Evolutionary conservation across 108 stramenopile genomes (phyloP).

Genomic region (Pseudonitzschia delicatissima): DNA sequence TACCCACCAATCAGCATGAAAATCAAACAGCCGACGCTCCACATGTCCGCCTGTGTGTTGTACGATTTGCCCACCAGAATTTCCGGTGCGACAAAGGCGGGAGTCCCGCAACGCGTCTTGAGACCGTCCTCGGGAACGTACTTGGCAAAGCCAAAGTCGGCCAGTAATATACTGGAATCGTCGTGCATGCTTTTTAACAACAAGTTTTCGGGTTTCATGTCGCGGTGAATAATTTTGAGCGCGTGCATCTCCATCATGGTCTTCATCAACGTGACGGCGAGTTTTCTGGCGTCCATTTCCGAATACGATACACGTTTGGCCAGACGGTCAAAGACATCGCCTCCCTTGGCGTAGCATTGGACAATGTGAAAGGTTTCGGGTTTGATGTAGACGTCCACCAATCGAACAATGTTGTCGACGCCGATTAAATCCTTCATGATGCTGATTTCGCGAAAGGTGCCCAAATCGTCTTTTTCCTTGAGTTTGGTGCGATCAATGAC

Average conservation of each 20-base stretch:
- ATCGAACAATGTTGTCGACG: conserved; percentile 60
- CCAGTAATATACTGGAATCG: conserved; percentile 76
- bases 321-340: conserved; percentile 95
- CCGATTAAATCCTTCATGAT: conserved; percentile 42
- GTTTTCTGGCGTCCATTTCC: conserved; percentile 84
- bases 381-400: conserved; percentile 84
- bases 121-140: conserved; percentile 44
- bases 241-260: conserved; percentile 75
- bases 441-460: conserved; percentile 58
- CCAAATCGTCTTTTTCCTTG: conserved; percentile 44
- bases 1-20: conserved; percentile 89
- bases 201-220: conserved; percentile 93
- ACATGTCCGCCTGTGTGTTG: conserved; percentile 86
- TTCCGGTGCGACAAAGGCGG: conserved; percentile 96
- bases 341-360: conserved; percentile 83
- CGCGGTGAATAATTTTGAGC: conserved; percentile 83
- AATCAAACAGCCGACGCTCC: conserved; percentile 91
- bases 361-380: conserved; percentile 74
- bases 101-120: conserved; percentile 92
- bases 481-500: conserved; percentile 56
- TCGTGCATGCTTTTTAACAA: conserved; percentile 58
- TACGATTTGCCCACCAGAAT: conserved; percentile 77
- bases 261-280: conserved; percentile 56
- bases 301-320: conserved; percentile 72
- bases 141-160: conserved; percentile 97